A percentile compares a stretch with the other conserved stretches of the same genome.
phyloP scores from a whole-genome alignment of 805 yeast genomes.

The Zygosaccharomyces bisporus region DNA sequence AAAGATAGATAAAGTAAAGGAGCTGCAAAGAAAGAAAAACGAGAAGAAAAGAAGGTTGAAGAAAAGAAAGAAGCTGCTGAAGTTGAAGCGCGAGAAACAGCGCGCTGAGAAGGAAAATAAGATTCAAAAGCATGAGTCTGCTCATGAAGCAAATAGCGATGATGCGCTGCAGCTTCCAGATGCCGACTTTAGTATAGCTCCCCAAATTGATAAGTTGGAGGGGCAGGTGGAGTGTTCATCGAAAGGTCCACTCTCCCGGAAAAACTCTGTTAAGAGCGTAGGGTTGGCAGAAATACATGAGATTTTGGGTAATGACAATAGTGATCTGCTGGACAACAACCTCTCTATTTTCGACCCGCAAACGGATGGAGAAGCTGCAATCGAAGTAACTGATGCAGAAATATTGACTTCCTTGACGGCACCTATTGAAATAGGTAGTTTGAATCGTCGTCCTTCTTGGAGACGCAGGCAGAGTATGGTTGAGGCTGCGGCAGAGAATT shows the following conservation, averaged over 20 bases:
- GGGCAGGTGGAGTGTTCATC: not conserved
- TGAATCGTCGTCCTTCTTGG: constrained; percentile 33
- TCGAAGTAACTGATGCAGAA: constrained; percentile 29
- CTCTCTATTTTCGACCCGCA: constrained; percentile 9
- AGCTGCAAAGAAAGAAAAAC: constrained; percentile 33
- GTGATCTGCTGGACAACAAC: constrained; percentile 19
- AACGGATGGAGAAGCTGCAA: constrained; percentile 11
- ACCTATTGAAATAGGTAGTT: constrained; percentile 29
- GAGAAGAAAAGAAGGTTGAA: constrained; percentile 34
- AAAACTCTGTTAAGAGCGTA: constrained; percentile 29
- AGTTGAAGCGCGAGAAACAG: constrained; percentile 32
- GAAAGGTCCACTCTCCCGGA: constrained; percentile 14
- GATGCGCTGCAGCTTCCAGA: constrained; percentile 6
- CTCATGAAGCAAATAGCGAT: constrained; percentile 3
- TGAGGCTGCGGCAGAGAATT: constrained; percentile 74
- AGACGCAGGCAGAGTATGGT: constrained; percentile 63
- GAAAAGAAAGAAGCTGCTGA: constrained; percentile 34
- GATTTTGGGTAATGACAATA: constrained; percentile 28
- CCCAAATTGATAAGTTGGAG: constrained; percentile 4
- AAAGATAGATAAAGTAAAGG: constrained; percentile 36
- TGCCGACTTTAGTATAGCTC: constrained; percentile 2
- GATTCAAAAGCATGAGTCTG: constrained; percentile 3
- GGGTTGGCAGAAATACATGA: constrained; percentile 34
- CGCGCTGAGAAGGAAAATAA: constrained; percentile 28
- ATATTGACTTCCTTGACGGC: constrained; percentile 36